These are phyloP conservation scores for Rhynchospora pubera DNA, from an alignment of 176 grass and related monocot genomes.

Conservation along the genomic window DNA sequence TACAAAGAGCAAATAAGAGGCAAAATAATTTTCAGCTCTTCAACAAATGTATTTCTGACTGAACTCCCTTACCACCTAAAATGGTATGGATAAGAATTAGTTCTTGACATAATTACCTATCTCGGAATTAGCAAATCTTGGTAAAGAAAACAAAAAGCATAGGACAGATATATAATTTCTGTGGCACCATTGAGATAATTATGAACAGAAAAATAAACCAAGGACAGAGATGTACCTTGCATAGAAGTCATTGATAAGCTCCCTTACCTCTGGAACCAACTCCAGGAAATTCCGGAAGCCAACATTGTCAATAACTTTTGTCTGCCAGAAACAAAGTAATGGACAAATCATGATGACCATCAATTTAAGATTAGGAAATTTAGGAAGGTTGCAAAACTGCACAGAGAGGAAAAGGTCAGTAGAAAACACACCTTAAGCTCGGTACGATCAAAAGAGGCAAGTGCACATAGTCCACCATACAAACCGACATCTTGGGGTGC, in stretches of 20 bases:
- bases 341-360: not conserved
- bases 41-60: not conserved
- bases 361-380: not conserved
- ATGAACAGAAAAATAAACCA: not conserved
- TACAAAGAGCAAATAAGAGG: not conserved
- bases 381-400: not conserved
- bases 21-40: not conserved
- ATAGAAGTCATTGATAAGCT: constrained; percentile 98
- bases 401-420: not conserved
- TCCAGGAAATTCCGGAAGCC: constrained; percentile 97
- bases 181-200: not conserved
- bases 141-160: not conserved
- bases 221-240: constrained; percentile 48
- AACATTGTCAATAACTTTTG: constrained; percentile 89
- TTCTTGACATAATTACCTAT: not conserved
- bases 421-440: constrained; percentile 75
- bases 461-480: constrained; percentile 90
- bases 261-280: constrained; percentile 93
- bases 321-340: constrained; percentile 38
- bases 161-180: not conserved
- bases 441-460: constrained; percentile 96
- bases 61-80: not conserved
- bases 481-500: constrained; percentile 94
- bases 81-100: not conserved
- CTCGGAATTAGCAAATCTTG: not conserved